Base-by-base conservation (phyloP, 495 filamentous ascomycete species). In the Penicillium steckii region DNA sequence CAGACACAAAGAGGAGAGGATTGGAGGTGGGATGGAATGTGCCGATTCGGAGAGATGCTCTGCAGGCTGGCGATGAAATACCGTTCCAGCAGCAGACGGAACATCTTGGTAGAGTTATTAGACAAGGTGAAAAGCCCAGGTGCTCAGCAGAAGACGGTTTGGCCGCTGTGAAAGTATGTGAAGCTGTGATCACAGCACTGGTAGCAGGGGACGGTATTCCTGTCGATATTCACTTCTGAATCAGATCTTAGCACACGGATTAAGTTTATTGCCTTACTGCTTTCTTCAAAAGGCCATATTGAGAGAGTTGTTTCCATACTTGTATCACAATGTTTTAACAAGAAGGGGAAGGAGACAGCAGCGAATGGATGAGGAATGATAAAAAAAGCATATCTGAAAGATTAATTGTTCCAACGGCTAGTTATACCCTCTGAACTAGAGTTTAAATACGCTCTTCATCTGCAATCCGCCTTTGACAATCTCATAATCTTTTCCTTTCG, bases 401-500 rank as follows among this genome's bases (percentile, higher is more conserved):
- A 32, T 8, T 32, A 4, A n/a, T 10, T 32, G n/a, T n/a, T n/a
- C n/a, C n/a, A n/a, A n/a, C n/a, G n/a, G n/a, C n/a, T n/a, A n/a
- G n/a, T n/a, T n/a, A n/a, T 32, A 32, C 29, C n/a, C 3, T 9
- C 10, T 13, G n/a, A 32, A 12, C 9, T 32, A 32, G 4, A 32
- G 29, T 13, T 13, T 32, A 32, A 13, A 32, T 0, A n/a, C n/a
- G n/a, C n/a, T 32, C 29, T 32, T 32, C 3, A 32, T 1, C 9
- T 42, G 23, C 26, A 44, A 33, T 8, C 51, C 51, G 19, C 44
- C 26, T 9, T 38, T 21, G 25, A 24, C 38, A 18, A 4, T 4
- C 13, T 8, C 71, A 65, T 82, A 91, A 9, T 91, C 77, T 30
- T 70, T 70, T 0, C 85, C 88, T 57, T 72, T 78, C 38, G 69